These are phyloP conservation scores for Malus sylvestris DNA, from an alignment of 306 rosid species.

Conservation along the genomic window DNA sequence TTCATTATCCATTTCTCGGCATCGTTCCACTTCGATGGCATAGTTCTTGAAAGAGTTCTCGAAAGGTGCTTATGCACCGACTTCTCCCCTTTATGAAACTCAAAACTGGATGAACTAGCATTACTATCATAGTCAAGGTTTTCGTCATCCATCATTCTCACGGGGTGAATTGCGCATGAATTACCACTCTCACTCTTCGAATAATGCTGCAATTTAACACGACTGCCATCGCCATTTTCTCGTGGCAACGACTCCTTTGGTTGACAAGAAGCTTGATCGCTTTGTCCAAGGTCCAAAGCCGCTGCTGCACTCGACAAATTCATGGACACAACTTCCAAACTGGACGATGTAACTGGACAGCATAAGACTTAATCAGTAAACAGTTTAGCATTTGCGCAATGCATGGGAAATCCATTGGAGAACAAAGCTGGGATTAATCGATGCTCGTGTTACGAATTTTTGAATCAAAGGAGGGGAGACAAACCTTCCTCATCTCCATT, in stretches of 20 bases:
- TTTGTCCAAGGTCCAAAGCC: conserved; percentile 9
- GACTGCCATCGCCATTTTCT: conserved; percentile 34
- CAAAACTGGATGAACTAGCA: conserved; percentile 98
- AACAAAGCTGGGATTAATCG: neutral
- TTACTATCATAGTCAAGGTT: conserved; percentile 89
- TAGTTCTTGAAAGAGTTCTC: conserved; percentile 62
- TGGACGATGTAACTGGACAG: conserved; percentile 51
- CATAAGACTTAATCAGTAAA: conserved; percentile 23
- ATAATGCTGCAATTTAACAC: conserved; percentile 39
- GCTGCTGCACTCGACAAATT: conserved; percentile 34
- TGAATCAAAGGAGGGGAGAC: neutral
- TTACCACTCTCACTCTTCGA: conserved; percentile 45
- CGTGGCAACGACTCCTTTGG: conserved; percentile 32
- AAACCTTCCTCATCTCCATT: conserved; percentile 67
- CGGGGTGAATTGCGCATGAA: conserved; percentile 56
- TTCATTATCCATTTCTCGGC: conserved; percentile 95
- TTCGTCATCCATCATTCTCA: conserved; percentile 65
- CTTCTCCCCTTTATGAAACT: conserved; percentile 86
- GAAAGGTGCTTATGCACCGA: conserved; percentile 40
- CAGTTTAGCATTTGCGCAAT: neutral
- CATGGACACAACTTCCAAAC: conserved; percentile 38
- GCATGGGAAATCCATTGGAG: neutral
- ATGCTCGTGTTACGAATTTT: neutral
- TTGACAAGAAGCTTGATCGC: conserved; percentile 25
- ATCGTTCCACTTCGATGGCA: conserved; percentile 93